Conservation (phyloP, 768 basidiomycete species). For the Kwoniella botswanensis region DNA sequence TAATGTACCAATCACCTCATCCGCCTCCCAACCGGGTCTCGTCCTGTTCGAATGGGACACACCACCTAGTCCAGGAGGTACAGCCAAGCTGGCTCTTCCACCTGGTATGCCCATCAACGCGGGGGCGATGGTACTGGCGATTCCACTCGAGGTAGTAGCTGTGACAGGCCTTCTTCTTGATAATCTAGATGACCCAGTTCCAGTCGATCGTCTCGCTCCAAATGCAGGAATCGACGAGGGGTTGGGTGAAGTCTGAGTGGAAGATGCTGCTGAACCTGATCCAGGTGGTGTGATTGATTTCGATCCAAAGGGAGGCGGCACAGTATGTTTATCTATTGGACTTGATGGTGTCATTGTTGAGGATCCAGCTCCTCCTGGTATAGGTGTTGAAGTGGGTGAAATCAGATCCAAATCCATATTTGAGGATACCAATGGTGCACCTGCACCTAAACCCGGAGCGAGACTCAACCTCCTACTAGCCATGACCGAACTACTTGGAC, state of each 20-base stretch:
- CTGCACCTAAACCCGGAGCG: conserved; percentile 45
- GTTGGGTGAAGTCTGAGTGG: conserved; percentile 6
- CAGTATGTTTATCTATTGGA: conserved; percentile 1
- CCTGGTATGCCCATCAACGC: conserved; percentile 11
- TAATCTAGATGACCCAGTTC: conserved; percentile 15
- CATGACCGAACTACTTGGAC: conserved; percentile 8
- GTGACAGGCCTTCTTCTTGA: conserved; percentile 35
- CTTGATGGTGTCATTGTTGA: background rate
- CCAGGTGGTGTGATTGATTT: background rate
- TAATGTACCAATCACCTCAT: conserved; percentile 52
- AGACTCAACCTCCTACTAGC: conserved; percentile 40
- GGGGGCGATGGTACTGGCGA: conserved; percentile 5
- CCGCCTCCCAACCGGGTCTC: conserved; percentile 57
- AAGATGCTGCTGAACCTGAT: conserved; percentile 11
- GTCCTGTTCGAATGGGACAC: conserved; percentile 22
- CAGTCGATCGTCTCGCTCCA: conserved; percentile 27
- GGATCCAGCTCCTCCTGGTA: conserved; percentile 1
- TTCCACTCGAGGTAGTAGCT: conserved; percentile 13
- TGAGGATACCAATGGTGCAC: conserved; percentile 26
- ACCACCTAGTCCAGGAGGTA: conserved; percentile 34
- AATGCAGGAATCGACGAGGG: conserved; percentile 22
- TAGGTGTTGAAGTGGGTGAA: conserved; percentile 13
- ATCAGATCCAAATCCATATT: background rate
- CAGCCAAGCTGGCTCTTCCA: conserved; percentile 30
- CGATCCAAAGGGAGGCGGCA: conserved; percentile 10